Evolutionary conservation across 2,329 filamentous ascomycete genomes (phyloP), one percentile per base, ranked within the genome.

Genomic region (Tolypocladium amazonense): DNA sequence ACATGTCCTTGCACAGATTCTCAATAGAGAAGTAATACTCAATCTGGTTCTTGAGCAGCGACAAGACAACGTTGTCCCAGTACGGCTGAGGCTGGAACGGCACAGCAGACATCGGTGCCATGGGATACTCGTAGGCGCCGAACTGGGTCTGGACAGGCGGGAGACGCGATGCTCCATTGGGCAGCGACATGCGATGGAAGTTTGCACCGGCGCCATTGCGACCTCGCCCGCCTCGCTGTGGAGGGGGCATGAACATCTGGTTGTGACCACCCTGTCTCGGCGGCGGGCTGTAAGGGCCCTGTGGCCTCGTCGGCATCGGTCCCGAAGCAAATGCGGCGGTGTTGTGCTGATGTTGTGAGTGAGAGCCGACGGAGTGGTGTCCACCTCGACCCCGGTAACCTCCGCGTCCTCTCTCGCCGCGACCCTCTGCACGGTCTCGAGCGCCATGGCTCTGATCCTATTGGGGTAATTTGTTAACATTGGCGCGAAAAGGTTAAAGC

Each of bases 21-120:
- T 97, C 90, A 35, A 96, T 83, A 0, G 93, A 97, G 76, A 99
- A 96, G 75, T 99, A 99, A 77, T 97, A 99, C 69, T 96, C 91
- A 43, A 92, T 82, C 69, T 82, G 77, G 64, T 71, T 71, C 59
- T 75, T 79, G 56, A 84, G 71, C 55, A 79, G 71, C 4, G 73
- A 66, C 43, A 79, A 55, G 20, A 72, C 57, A 63, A 73, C 65
- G 69, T 87, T 86, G 66, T 82, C 63, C 78, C 81, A 68, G 84
- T 83, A 81, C 6, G 69, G 83, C 52, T 68, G 66, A 55, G 68
- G 68, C 55, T 71, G 71, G 62, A 69, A 72, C 23, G 71, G 66
- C 58, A 74, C 65, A 39, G 70, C 69, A 30, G 70, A 65, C 68
- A 77, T 70, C 25, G 82, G 70, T 14, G 71, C 68, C 62, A 76